Evolutionary conservation across 2,329 filamentous ascomycete genomes (phyloP).

Genomic region (Aspergillus caelatus): DNA sequence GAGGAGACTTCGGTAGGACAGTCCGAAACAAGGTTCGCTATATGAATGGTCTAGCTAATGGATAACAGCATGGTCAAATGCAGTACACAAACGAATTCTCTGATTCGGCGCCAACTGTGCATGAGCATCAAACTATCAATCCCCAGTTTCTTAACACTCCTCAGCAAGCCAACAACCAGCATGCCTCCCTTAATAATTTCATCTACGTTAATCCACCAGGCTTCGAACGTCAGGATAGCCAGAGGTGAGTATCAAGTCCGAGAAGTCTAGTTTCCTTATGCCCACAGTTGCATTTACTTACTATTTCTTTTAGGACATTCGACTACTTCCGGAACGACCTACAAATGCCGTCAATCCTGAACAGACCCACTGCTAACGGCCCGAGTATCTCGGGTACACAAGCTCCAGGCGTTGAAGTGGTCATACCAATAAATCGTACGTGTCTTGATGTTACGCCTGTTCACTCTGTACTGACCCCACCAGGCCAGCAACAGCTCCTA

Average conservation of each 20-base stretch:
- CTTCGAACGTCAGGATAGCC: constrained; percentile 29
- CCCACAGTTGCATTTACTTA: background rate
- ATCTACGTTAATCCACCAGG: constrained; percentile 31
- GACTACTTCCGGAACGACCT: constrained; percentile 33
- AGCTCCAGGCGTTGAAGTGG: constrained; percentile 6
- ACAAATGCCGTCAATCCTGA: constrained; percentile 25
- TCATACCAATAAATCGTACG: constrained; percentile 18
- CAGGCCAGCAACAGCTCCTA: constrained; percentile 18
- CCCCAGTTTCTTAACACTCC: constrained; percentile 40
- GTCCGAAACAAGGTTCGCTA: too few species aligned
- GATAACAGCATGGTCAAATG: constrained; percentile 28
- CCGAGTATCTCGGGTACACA: background rate
- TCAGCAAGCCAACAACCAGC: constrained; percentile 27
- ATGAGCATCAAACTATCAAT: constrained; percentile 42
- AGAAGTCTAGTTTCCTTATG: background rate
- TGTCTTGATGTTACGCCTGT: background rate
- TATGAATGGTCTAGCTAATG: constrained; percentile 15
- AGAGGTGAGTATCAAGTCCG: constrained; percentile 27
- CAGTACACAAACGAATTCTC: constrained; percentile 36
- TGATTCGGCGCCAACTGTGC: constrained; percentile 22
- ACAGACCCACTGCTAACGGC: constrained; percentile 8
- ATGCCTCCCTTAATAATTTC: constrained; percentile 28
- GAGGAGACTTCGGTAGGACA: constrained; percentile 29
- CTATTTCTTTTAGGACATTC: constrained; percentile 20
- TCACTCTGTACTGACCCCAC: constrained; percentile 2